Evolutionary conservation across 768 basidiomycete species (phyloP).

Genomic region (Kwoniella dendrophila): DNA sequence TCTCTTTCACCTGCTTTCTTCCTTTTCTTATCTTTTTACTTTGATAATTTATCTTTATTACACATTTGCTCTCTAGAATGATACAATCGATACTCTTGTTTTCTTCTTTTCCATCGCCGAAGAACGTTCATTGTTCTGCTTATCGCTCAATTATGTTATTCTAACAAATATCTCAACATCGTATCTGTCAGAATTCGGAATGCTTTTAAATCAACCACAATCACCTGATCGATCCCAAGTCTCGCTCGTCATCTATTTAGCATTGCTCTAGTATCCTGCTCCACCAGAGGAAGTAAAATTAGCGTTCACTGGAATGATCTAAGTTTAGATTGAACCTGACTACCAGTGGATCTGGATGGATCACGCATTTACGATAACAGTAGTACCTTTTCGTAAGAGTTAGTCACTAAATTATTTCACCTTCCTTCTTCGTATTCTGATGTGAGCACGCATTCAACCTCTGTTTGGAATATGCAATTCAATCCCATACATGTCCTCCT

Average conservation of each 20-base stretch:
- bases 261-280: background rate
- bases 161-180: no score
- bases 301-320: background rate
- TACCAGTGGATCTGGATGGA: no score
- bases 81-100: background rate
- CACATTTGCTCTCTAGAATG: background rate
- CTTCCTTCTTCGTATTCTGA: no score
- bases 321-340: no score
- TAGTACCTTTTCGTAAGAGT: no score
- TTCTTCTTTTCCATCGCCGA: background rate
- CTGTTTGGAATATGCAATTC: no score
- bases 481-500: no score
- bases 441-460: no score
- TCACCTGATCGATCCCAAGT: background rate
- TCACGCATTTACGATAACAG: no score
- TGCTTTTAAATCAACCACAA: no score
- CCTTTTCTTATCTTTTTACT: background rate
- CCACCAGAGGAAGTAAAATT: no score
- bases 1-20: background rate
- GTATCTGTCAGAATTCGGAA: background rate
- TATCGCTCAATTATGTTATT: background rate
- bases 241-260: background rate
- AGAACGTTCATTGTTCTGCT: background rate
- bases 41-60: background rate
- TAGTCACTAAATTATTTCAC: no score